Base-by-base conservation (phyloP, 2,329 filamentous ascomycete genomes). In the Penicillium sp. region DNA sequence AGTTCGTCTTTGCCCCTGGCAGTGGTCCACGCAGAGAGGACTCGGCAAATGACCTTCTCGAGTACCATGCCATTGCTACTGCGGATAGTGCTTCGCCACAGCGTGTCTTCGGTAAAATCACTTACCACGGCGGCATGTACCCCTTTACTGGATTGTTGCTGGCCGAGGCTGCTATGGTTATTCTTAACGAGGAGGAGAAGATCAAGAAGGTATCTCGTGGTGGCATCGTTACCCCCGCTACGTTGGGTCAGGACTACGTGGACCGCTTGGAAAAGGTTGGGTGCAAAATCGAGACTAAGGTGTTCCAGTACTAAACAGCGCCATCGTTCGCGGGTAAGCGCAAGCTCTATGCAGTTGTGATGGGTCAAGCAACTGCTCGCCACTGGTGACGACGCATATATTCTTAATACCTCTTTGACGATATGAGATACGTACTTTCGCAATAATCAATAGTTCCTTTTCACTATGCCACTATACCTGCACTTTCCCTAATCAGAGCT, bases 1-100 rank as follows among this genome's bases (percentile, higher is more conserved):
- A 69, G 40, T 57, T 77, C 26, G 63, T 78, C 31, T 75, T 72
- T 45, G 65, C 70, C n/a, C 77, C 77, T 3, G 78, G 79, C 1
- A 57, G 71, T 26, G 78, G 78, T 0, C 74, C 76, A 2, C 62
- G 61, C 4, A 69, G 66, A 55, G 74, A 78, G 61, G 71, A 57
- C 44, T 68, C 58, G 38, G 53, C 54, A 32, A 64, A 69, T 43
- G 69, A 75, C 44, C 59, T 53, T 10, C 42, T 73, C 5, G 72
- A 75, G 53, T 69, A 69, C 53, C 67, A 73, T 39, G 72, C 72
- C n/a, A 55, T 76, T 19, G 72, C 72, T 2, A 71, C 69, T 19
- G 69, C 71, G 2, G 70, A 75, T 43, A 59, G 63, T 21, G 49
- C 52, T 4, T 57, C 60, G 0, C 58, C 61, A 4, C 65, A 69